These are phyloP conservation scores for Neonectria ditissima DNA, from an alignment of 2,329 filamentous ascomycete species.

Conservation along the genomic window DNA sequence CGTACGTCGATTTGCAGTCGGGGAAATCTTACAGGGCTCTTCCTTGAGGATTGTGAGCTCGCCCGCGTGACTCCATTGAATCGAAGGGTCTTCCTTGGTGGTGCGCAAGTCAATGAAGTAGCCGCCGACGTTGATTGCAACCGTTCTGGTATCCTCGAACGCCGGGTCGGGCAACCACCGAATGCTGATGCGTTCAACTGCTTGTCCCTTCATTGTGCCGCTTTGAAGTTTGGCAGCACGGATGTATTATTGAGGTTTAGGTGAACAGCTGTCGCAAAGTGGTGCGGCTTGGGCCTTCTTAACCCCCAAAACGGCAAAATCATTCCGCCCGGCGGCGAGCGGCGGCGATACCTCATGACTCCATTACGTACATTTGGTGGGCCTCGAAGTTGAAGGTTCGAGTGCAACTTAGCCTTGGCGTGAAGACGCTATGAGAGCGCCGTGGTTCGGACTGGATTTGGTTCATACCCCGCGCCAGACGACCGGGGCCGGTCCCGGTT, in stretches of 20 bases:
- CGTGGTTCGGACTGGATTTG: not conserved
- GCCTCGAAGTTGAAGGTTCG: not conserved
- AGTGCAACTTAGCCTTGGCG: not conserved
- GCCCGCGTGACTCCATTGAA: slow-evolving; percentile 42
- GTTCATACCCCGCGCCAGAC: not conserved
- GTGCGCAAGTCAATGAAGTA: slow-evolving; percentile 39
- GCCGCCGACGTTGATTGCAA: slow-evolving; percentile 42
- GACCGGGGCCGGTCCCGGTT: not conserved
- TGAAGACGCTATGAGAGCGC: not conserved
- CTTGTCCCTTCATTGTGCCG: slow-evolving; percentile 28
- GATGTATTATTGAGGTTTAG: not conserved
- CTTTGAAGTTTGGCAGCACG: not conserved
- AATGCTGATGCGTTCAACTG: slow-evolving; percentile 40
- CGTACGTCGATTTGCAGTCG: no score
- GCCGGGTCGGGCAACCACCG: slow-evolving; percentile 40
- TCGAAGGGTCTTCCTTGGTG: slow-evolving; percentile 16
- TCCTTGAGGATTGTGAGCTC: slow-evolving; percentile 33
- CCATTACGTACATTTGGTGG: slow-evolving; percentile 15
- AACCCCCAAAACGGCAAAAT: not conserved
- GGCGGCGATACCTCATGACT: slow-evolving; percentile 3
- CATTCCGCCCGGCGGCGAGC: slow-evolving; percentile 16
- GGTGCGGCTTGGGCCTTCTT: not conserved
- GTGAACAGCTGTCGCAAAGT: not conserved
- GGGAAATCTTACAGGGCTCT: slow-evolving; percentile 28
- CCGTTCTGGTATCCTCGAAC: slow-evolving; percentile 39